Conservation (phyloP, 352 stramenopile genomes). For the Phytophthora gonapodyides region DNA sequence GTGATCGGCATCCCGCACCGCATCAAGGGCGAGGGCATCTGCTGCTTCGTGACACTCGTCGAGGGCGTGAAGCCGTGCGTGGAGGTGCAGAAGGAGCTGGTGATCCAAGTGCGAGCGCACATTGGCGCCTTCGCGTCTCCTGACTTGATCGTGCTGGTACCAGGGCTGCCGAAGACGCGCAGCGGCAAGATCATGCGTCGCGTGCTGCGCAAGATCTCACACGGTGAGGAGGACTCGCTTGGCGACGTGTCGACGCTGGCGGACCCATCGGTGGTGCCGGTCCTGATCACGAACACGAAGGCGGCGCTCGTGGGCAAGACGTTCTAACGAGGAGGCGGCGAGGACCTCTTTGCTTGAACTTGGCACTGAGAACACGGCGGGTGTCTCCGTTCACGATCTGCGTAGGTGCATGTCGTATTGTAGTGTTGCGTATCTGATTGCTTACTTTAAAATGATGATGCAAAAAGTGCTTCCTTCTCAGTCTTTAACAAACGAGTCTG, state of each 20-base stretch:
- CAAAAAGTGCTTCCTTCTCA: too few species aligned
- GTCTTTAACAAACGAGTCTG: too few species aligned
- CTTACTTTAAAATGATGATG: too few species aligned
- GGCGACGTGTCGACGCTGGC: constrained; percentile 97
- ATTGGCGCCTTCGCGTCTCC: constrained; percentile 97
- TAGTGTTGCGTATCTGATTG: constrained; percentile 12
- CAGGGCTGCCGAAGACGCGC: constrained; percentile 94
- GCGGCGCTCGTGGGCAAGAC: constrained; percentile 64
- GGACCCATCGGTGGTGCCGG: constrained; percentile 95
- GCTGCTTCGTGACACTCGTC: constrained; percentile 93
- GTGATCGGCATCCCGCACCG: constrained; percentile 95
- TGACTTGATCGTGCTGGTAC: constrained; percentile 94
- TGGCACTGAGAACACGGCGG: not conserved
- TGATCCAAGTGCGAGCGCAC: constrained; percentile 83
- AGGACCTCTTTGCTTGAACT: not conserved
- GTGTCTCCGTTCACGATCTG: constrained; percentile 17
- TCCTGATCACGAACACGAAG: constrained; percentile 92
- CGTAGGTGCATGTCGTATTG: constrained; percentile 19
- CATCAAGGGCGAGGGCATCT: constrained; percentile 97
- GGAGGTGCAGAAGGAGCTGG: constrained; percentile 63
- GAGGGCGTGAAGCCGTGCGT: constrained; percentile 67
- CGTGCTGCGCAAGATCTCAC: constrained; percentile 98
- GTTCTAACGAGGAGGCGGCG: constrained; percentile 37
- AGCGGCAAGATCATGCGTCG: constrained; percentile 99
- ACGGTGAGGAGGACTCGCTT: constrained; percentile 93